phyloP scores from a whole-genome alignment of 2,329 filamentous ascomycete species.

The Lasiodiplodia hormozganensis region DNA sequence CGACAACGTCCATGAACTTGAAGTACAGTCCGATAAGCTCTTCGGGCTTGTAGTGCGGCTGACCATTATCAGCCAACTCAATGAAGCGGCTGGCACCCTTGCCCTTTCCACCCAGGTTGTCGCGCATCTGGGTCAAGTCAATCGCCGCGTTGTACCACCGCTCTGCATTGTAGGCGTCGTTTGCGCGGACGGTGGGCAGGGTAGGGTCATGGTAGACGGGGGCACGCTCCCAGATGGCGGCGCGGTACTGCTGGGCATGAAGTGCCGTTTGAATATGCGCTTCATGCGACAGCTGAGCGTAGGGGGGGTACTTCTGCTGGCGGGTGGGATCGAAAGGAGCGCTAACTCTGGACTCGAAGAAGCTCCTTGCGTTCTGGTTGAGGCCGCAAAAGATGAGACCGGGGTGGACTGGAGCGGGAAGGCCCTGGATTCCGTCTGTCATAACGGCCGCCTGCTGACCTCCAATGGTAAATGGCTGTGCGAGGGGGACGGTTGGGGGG shows the following conservation, averaged over 20 bases:
- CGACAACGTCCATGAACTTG: background rate
- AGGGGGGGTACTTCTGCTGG: background rate
- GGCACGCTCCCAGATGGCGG: background rate
- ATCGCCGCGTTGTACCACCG: background rate
- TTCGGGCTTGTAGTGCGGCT: background rate
- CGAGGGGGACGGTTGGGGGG: too few species aligned
- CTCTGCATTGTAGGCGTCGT: background rate
- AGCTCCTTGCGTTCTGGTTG: too few species aligned
- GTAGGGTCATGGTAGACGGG: background rate
- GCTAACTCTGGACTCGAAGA: too few species aligned
- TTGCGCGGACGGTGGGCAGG: background rate
- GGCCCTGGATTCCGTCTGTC: too few species aligned
- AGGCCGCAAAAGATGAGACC: too few species aligned
- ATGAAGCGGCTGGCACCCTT: background rate
- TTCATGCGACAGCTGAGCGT: background rate
- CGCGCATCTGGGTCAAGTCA: background rate
- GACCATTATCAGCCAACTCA: background rate
- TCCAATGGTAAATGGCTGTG: too few species aligned
- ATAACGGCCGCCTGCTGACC: too few species aligned
- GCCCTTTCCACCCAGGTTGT: background rate
- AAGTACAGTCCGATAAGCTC: background rate
- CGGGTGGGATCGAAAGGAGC: background rate
- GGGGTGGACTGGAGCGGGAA: too few species aligned
- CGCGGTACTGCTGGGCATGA: background rate
- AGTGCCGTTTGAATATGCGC: rapidly evolving